Evolutionary conservation across 2,329 filamentous ascomycete species (phyloP), one percentile per base, ranked within the genome.

Genomic region (Ophiostoma sp.): DNA sequence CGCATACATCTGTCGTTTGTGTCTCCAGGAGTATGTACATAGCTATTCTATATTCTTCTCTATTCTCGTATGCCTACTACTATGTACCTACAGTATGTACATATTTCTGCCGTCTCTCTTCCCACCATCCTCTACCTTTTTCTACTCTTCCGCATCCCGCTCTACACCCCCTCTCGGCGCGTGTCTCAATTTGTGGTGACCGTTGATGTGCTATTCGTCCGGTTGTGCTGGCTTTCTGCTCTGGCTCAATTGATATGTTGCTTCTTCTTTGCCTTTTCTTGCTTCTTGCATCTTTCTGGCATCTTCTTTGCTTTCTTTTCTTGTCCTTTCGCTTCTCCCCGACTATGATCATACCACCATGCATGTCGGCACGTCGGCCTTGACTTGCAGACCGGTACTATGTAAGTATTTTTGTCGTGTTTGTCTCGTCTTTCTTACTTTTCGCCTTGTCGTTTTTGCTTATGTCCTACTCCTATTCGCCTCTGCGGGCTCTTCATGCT

Each of bases 131-230:
- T 64, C 15, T n/a, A 64, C 31, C 27, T 60, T 60, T 13, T 60
- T 27, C 54, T 60, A 31, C 27, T 62, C 39, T 41, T 41, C 39
- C 39, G 39, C 39, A 15, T 41, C 39, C 39, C 39, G 39, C 39
- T 20, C 44, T 48, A 48, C 44, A 48, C 41, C 44, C 27, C 17
- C 20, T 44, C 44, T 48, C 44, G 23, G 52, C 52, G 52, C 52
- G 31, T 57, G 52, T 57, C 52, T 27, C 52, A 27, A 27, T 57
- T 13, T 57, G 52, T 57, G 52, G 23, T 27, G 52, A 27, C 52
- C 52, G 52, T 57, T 57, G 52, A 57, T 57, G n/a, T 27, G 48
- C 48, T 54, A 54, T 54, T 54, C n/a, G 48, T 54, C 23, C n/a
- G n/a, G 4, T 13, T 23, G 13, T 48, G 44, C 8, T 8, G 52